Evolutionary conservation across 2,329 filamentous ascomycete species (phyloP).

Genomic region (Fusarium nematophilum): DNA sequence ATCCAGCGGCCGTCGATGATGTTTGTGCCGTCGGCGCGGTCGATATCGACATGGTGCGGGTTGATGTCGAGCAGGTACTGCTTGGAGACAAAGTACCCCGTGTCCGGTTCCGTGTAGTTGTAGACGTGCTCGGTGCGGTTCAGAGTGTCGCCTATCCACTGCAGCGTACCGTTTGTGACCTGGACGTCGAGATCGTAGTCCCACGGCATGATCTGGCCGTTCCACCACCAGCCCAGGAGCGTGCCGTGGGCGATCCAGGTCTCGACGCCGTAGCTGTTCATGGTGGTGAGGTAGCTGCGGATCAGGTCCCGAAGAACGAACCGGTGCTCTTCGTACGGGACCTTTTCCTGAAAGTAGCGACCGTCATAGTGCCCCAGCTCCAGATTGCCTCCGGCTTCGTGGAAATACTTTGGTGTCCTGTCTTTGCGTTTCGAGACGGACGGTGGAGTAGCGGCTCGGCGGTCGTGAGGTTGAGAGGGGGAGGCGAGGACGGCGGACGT

Average conservation of each 20-base stretch:
- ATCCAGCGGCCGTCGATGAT: constrained; percentile 90
- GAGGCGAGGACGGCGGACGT: constrained; percentile 33
- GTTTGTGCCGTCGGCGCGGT: constrained; percentile 75
- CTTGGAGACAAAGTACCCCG: constrained; percentile 53
- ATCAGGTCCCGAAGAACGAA: constrained; percentile 76
- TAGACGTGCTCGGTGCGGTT: constrained; percentile 77
- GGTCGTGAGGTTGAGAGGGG: constrained; percentile 18
- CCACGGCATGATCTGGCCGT: constrained; percentile 81
- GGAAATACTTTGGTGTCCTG: constrained; percentile 68
- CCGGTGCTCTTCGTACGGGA: constrained; percentile 75
- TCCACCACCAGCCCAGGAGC: constrained; percentile 91
- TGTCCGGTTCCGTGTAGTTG: constrained; percentile 56
- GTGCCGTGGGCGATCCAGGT: constrained; percentile 92
- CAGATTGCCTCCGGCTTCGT: constrained; percentile 70
- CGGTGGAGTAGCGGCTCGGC: not conserved
- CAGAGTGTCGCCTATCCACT: constrained; percentile 71
- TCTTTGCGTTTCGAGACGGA: constrained; percentile 15
- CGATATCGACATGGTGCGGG: constrained; percentile 71
- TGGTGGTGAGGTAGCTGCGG: constrained; percentile 77
- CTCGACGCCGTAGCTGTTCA: constrained; percentile 73
- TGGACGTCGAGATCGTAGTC: constrained; percentile 89
- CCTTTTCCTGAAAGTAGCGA: constrained; percentile 73
- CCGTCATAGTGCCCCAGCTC: constrained; percentile 78
- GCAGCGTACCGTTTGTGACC: constrained; percentile 74
- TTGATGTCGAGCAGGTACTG: constrained; percentile 82